Evolutionary conservation across 1,284 basidiomycete species (phyloP), one percentile per base, ranked within the genome.

Genomic region (Cryptococcus sp.): DNA sequence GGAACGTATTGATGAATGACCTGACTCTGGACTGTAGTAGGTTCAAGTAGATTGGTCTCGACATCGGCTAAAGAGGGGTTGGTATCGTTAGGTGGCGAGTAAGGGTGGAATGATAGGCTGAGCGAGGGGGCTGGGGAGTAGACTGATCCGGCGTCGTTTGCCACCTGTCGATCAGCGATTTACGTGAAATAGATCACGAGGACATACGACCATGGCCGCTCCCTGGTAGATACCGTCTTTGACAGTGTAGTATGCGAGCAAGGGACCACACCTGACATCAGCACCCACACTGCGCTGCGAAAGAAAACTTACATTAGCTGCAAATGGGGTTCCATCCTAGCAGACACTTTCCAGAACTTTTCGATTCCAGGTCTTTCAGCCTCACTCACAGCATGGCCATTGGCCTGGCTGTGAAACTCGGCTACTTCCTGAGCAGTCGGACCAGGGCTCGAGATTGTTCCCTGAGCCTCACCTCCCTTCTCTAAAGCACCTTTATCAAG

Each of bases 181-280:
- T 10, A 10, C 24, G 16, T 41, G 28, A 50, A 16, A 14, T 28
- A 37, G 4, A 36, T 39, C 25, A 50, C 36, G 23, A 36, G 56
- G 49, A 44, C 87, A 88, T 55, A 91, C 87, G 49, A 92, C 81
- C 71, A 92, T 74, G n/a, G 83, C 88, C 10, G 86, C 87, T 19
- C 91, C 93, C 61, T 86, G 82, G 88, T 91, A 98, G 25, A 90
- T 75, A 14, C 83, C 83, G 40, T 82, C 74, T 51, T 83, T 77
- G 23, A 91, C 83, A 0, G 90, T 96, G 71, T 98, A 93, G 72
- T 94, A 98, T 55, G 86, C 83, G 57, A 98, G 77, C 39, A 98
- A 79, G 11, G 93, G 93, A 1, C 92, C 92, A 49, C 76, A 77
- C 70, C 72, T 74, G 48, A 25, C 40, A 14, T 56, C 46, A 58